phyloP scores from a whole-genome alignment of 2,329 filamentous ascomycete species.

The Colletotrichum graminicola region DNA sequence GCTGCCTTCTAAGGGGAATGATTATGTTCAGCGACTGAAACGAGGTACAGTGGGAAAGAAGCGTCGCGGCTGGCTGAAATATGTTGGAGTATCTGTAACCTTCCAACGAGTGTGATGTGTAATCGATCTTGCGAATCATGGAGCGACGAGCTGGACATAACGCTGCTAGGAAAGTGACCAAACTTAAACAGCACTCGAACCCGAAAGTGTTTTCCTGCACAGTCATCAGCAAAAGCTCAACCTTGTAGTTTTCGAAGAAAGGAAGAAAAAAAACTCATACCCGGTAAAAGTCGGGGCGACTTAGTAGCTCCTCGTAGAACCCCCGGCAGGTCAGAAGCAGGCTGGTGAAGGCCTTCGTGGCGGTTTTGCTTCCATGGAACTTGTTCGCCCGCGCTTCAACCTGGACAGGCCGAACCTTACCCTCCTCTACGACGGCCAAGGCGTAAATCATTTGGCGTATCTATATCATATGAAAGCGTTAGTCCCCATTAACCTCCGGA shows the following conservation, averaged over 20 bases:
- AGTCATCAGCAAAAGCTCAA: neutral
- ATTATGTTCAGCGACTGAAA: neutral
- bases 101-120: neutral
- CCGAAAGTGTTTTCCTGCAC: slow-evolving; percentile 7
- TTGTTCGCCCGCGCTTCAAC: slow-evolving; percentile 10
- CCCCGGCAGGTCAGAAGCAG: slow-evolving; percentile 12
- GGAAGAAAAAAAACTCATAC: neutral
- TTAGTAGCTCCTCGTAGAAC: neutral
- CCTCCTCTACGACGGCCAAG: slow-evolving; percentile 12
- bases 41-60: slow-evolving; percentile 20
- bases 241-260: too few relatives aligned
- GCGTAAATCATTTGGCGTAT: slow-evolving; percentile 16
- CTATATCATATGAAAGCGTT: neutral
- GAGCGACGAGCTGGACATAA: slow-evolving; percentile 20
- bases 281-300: slow-evolving; percentile 12
- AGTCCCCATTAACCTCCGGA: neutral
- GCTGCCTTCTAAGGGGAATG: fast-evolving
- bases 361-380: neutral
- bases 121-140: neutral
- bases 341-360: slow-evolving; percentile 5
- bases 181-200: neutral
- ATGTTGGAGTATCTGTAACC: neutral
- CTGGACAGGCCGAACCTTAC: slow-evolving; percentile 1
- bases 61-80: neutral
- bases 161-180: slow-evolving; percentile 14